Percentiles rank a stretch among this genome's conserved stretches.
These are phyloP conservation scores for Hypericum perforatum DNA, from an alignment of 345 rosid species.

Conservation along the genomic window DNA sequence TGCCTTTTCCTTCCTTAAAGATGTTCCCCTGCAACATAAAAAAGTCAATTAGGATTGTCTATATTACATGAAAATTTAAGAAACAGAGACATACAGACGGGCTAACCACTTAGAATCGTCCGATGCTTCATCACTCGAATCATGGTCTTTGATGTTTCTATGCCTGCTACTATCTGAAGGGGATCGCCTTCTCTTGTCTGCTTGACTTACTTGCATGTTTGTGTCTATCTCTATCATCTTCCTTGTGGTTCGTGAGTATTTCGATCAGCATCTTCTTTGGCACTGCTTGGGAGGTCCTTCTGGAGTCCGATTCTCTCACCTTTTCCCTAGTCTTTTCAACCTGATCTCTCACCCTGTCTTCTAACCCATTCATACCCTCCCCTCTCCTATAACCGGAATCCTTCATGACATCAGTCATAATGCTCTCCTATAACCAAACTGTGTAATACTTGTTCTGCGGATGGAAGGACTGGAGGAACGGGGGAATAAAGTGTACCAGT, in stretches of 20 bases:
- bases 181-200: constrained; percentile 61
- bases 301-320: constrained; percentile 41
- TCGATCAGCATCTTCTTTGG: constrained; percentile 38
- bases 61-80: constrained; percentile 7
- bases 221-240: constrained; percentile 40
- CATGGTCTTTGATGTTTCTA: constrained; percentile 42
- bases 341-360: constrained; percentile 36
- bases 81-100: constrained; percentile 9
- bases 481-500: constrained; percentile 49
- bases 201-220: constrained; percentile 38
- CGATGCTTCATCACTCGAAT: constrained; percentile 56
- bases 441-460: constrained; percentile 49
- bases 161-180: constrained; percentile 48
- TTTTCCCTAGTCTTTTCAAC: constrained; percentile 35
- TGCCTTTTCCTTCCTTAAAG: constrained; percentile 49
- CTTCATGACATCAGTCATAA: constrained; percentile 22
- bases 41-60: constrained; percentile 16
- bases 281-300: constrained; percentile 27
- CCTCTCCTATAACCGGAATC: constrained; percentile 29
- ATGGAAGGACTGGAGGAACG: constrained; percentile 37
- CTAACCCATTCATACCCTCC: constrained; percentile 37
- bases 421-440: constrained; percentile 16
- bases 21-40: constrained; percentile 40
- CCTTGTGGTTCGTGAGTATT: constrained; percentile 39
- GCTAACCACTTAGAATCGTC: constrained; percentile 69